These are phyloP conservation scores for Lonicera japonica DNA, from an alignment of 129 eudicot species.

Conservation along the genomic window DNA sequence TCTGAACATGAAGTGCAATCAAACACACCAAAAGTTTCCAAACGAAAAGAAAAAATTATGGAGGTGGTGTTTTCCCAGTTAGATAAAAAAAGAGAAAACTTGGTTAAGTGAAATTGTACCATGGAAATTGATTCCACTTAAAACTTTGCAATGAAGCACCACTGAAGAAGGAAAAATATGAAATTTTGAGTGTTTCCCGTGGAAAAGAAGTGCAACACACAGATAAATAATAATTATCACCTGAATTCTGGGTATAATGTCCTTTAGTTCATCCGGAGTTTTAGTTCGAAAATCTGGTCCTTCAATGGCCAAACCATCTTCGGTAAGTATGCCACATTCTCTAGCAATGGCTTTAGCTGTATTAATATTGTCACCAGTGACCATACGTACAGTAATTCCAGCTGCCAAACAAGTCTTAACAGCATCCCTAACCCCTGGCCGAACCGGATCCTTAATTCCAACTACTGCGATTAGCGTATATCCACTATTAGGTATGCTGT, in stretches of 20 bases:
- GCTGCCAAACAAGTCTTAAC: constrained; percentile 74
- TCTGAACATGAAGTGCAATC: too few species aligned
- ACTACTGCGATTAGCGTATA: constrained; percentile 77
- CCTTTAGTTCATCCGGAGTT: constrained; percentile 38
- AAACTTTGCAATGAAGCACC: too few species aligned
- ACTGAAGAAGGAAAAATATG: too few species aligned
- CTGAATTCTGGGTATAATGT: constrained; percentile 63
- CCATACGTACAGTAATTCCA: constrained; percentile 90
- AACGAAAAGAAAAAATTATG: too few species aligned
- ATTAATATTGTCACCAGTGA: constrained; percentile 89
- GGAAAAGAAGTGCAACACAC: too few species aligned
- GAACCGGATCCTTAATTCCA: constrained; percentile 94
- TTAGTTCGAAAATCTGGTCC: constrained; percentile 72
- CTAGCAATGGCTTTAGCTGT: constrained; percentile 94
- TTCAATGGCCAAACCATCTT: constrained; percentile 64
- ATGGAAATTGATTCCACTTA: too few species aligned
- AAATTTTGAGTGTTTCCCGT: too few species aligned
- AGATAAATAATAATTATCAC: constrained; percentile 24
- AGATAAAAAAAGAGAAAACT: too few species aligned
- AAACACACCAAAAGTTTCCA: too few species aligned
- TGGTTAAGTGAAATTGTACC: too few species aligned
- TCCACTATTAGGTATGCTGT: constrained; percentile 50
- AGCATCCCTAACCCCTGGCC: constrained; percentile 81
- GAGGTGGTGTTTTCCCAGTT: too few species aligned
- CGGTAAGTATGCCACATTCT: constrained; percentile 83